Percentiles rank a stretch among this genome's conserved stretches.
phyloP scores from a whole-genome alignment of 768 basidiomycete genomes.

The Cyclocybe cylindracea region DNA sequence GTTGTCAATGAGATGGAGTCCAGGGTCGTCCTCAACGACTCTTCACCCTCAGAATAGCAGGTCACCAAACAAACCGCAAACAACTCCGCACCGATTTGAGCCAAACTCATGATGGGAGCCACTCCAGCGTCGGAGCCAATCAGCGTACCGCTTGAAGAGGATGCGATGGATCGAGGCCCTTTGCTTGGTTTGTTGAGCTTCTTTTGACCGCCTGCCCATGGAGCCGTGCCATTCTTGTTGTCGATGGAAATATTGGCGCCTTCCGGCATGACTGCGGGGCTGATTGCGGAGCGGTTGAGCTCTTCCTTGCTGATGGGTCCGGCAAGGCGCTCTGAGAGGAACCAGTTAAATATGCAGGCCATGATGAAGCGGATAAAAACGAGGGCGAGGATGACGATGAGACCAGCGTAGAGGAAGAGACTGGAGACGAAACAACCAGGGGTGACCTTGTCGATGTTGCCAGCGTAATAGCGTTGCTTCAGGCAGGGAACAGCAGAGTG shows the following conservation, averaged over 20 bases:
- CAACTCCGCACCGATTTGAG: conserved; percentile 92
- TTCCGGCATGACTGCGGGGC: conserved; percentile 94
- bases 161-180: conserved; percentile 49
- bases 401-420: conserved; percentile 85
- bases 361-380: conserved; percentile 92
- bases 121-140: conserved; percentile 45
- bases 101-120: conserved; percentile 74
- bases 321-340: conserved; percentile 81
- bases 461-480: conserved; percentile 83
- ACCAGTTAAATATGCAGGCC: conserved; percentile 98
- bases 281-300: conserved; percentile 82
- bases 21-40: conserved; percentile 86
- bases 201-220: conserved; percentile 78
- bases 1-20: conserved; percentile 91
- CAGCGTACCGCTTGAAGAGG: conserved; percentile 58
- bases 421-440: conserved; percentile 94
- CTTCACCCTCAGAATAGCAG: conserved; percentile 97
- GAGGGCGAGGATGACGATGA: conserved; percentile 89
- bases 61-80: conserved; percentile 96
- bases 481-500: conserved; percentile 78
- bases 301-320: conserved; percentile 71
- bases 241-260: conserved; percentile 94
- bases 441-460: conserved; percentile 94
- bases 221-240: conserved; percentile 89
- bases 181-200: conserved; percentile 49